Base-by-base conservation (phyloP, 1,284 basidiomycete genomes). In the Leccinum solheimii region DNA sequence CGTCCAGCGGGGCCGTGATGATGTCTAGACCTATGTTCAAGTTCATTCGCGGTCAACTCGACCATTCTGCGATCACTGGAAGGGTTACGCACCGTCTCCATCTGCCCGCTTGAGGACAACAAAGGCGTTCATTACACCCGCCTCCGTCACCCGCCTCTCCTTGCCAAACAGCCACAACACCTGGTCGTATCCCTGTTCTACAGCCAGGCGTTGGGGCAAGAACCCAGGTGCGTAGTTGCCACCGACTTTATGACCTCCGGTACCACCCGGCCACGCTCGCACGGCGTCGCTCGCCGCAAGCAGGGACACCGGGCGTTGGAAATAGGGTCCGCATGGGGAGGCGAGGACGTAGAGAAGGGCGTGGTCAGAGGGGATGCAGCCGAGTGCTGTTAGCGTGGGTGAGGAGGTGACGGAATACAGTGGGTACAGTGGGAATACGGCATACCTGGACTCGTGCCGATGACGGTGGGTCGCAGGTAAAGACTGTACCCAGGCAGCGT, bases 231-330 rank as follows among this genome's bases (percentile, higher is more conserved):
- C 78, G 69, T 92, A 93, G 77, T 93, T 94, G 16, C 84, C 67
- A 0, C 83, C 83, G n/a, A 91, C 75, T 73, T 90, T 90, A 76
- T 82, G 77, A 0, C 77, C 83, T 21, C 88, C 89, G 0, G 86
- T 89, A 8, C 87, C 91, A 50, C 92, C 92, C 0, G 92, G 93
- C 91, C 92, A 94, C 0, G 93, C 83, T 50, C 94, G 86, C 5
- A 93, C 90, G 64, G 80, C 82, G 54, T 88, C 82, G 23, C 79
- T 77, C 11, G 89, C 84, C 1, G 89, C 91, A 58, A 92, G 84
- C 10, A 95, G 78, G 1, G 88, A 85, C 56, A 95, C 81, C 1
- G 87, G 83, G 68, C 84, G 86, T 27, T 82, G 78, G 80, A 91
- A 93, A 78, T 90, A 94, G 0, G 91, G 89, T 0, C 88, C 88